These are phyloP conservation scores for Stentor roeselii DNA, from an alignment of 73 alveolate genomes.

Conservation along the genomic window DNA sequence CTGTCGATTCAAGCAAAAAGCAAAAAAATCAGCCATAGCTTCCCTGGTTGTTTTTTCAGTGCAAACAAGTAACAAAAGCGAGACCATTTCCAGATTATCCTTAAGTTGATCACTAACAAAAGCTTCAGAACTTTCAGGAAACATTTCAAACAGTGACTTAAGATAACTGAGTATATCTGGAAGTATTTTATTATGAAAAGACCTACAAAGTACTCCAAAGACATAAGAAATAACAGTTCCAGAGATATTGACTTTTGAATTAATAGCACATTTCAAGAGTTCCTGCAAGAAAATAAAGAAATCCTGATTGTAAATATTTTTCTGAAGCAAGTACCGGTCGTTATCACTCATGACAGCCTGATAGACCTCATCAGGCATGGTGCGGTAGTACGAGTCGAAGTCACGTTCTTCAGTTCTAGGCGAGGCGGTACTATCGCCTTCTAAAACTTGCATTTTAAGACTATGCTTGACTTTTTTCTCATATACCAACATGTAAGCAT, in stretches of 20 bases:
- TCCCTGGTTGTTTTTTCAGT: constrained; percentile 4
- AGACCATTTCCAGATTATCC: not conserved
- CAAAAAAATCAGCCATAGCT: constrained; percentile 8
- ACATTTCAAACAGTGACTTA: not conserved
- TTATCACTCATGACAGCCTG: constrained; percentile 25
- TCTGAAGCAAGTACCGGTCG: not conserved
- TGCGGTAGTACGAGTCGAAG: not conserved
- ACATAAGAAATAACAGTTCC: not conserved
- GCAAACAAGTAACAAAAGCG: not conserved
- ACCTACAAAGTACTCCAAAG: not conserved
- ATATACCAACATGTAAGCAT: constrained; percentile 97
- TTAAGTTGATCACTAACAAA: not conserved
- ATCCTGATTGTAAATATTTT: constrained; percentile 10
- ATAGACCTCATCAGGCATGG: constrained; percentile 44
- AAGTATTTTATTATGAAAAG: not conserved
- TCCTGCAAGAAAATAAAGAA: constrained; percentile 17
- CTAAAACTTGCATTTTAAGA: constrained; percentile 36
- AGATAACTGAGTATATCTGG: not conserved
- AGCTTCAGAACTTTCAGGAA: constrained; percentile 13
- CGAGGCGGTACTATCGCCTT: constrained; percentile 26
- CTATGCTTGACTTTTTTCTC: constrained; percentile 76
- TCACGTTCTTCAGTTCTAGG: constrained; percentile 6
- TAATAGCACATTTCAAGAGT: not conserved
- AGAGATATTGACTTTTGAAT: not conserved
- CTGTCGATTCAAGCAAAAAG: not conserved